phyloP scores from a whole-genome alignment of 208 protist species.

The Blastocrithidia nonstop region DNA sequence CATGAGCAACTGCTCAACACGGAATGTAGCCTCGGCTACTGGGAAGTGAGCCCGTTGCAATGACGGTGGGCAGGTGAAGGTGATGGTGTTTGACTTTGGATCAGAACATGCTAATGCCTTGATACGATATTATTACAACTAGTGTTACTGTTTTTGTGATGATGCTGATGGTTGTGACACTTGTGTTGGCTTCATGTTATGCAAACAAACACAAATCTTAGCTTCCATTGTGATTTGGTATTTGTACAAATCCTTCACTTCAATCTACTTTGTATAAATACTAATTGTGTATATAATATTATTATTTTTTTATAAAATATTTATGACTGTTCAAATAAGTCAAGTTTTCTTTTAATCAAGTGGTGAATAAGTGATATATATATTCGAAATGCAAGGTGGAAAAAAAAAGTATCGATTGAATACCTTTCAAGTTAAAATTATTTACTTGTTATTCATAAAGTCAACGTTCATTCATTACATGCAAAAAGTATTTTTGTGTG shows the following conservation, averaged over 20 bases:
- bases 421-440: too few species aligned
- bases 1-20: constrained; percentile 34
- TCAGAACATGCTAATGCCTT: neutral
- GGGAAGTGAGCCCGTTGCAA: constrained; percentile 59
- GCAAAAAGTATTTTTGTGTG: too few species aligned
- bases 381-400: neutral
- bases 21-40: constrained; percentile 38
- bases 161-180: constrained; percentile 17
- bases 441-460: too few species aligned
- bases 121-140: too few species aligned
- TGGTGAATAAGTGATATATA: neutral
- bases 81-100: constrained; percentile 23
- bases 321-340: neutral
- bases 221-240: constrained; percentile 34
- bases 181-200: constrained; percentile 27
- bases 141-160: too few species aligned
- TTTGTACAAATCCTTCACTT: neutral
- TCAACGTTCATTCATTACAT: too few species aligned
- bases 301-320: neutral
- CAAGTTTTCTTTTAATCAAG: neutral
- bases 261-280: neutral
- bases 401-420: too few species aligned
- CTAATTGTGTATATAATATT: neutral
- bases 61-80: constrained; percentile 32
- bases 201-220: constrained; percentile 45